Base-by-base conservation (phyloP, 352 stramenopile species). In the Pythium monospermum region DNA sequence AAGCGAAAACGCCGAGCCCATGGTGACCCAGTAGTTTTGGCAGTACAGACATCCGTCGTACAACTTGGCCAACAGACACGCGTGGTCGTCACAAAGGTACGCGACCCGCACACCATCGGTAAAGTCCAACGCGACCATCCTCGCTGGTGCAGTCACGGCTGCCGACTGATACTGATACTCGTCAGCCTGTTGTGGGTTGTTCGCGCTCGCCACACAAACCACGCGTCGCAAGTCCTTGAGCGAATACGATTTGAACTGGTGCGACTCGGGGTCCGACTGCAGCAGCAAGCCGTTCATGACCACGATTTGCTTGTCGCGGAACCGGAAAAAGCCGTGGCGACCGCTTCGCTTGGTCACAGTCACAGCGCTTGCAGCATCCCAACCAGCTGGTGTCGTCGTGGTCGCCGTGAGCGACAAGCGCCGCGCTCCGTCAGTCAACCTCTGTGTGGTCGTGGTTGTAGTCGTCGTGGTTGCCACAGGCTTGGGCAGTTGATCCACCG, bases 71-170 rank as follows among this genome's bases (percentile, higher is more conserved):
- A 89, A 42, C 21, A 92, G 79, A n/a, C 61, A 66, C 16, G 86
- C 69, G 0, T 72, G 62, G 16, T 90, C 69, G 28, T 71, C 73
- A 3, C 70, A 68, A 5, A 74, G 60, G 45, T 90, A 92, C 16
- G 80, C 68, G 6, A 87, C 53, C 2, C 76, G 72, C 56, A 61
- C 68, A 12, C 73, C 75, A 53, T 88, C 76, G 4, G 38, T 61
- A 62, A 89, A 89, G n/a, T 90, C 78, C 43, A 91, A 57, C 5
- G 69, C 71, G 15, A 88, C 64, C 33, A 85, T 46, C n/a, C n/a
- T n/a, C n/a, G n/a, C n/a, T n/a, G n/a, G n/a, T n/a, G n/a, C n/a
- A n/a, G n/a, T n/a, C n/a, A n/a, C n/a, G n/a, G n/a, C n/a, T n/a
- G n/a, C n/a, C n/a, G n/a, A n/a, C n/a, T n/a, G n/a, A n/a, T n/a